Evolutionary conservation across 257 asterid genomes (phyloP).

Genomic region (Dorcoceras hygrometricum): DNA sequence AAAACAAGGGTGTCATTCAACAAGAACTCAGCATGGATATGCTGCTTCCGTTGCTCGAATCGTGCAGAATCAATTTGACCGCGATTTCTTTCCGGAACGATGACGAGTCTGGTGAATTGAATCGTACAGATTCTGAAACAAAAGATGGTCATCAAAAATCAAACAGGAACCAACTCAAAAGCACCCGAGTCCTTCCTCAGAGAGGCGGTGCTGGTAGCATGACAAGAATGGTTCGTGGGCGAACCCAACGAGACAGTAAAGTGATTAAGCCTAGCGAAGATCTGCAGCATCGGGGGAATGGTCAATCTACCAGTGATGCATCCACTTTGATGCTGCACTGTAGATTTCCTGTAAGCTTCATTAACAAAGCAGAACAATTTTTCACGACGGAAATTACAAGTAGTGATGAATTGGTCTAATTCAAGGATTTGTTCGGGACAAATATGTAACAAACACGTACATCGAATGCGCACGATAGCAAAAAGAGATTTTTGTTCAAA

Average conservation of each 20-base stretch:
- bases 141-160: constrained; percentile 51
- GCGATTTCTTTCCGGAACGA: constrained; percentile 23
- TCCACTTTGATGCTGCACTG: constrained; percentile 58
- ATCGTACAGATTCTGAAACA: constrained; percentile 44
- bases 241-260: constrained; percentile 63
- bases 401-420: constrained; percentile 27
- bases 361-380: constrained; percentile 73
- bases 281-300: constrained; percentile 29
- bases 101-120: constrained; percentile 44
- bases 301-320: constrained; percentile 37
- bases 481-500: background rate
- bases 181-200: constrained; percentile 43
- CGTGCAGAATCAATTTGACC: constrained; percentile 51
- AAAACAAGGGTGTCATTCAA: constrained; percentile 83
- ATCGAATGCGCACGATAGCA: background rate
- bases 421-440: background rate
- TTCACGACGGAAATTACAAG: constrained; percentile 47
- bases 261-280: constrained; percentile 56
- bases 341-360: constrained; percentile 67
- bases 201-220: constrained; percentile 37
- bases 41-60: constrained; percentile 81
- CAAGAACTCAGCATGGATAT: constrained; percentile 97
- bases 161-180: constrained; percentile 36
- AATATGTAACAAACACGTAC: background rate
- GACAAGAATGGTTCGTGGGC: constrained; percentile 35